A percentile compares a stretch with the other conserved stretches of the same genome.
Evolutionary conservation across 768 basidiomycete species (phyloP).

Genomic region (Nidula microcarpa): DNA sequence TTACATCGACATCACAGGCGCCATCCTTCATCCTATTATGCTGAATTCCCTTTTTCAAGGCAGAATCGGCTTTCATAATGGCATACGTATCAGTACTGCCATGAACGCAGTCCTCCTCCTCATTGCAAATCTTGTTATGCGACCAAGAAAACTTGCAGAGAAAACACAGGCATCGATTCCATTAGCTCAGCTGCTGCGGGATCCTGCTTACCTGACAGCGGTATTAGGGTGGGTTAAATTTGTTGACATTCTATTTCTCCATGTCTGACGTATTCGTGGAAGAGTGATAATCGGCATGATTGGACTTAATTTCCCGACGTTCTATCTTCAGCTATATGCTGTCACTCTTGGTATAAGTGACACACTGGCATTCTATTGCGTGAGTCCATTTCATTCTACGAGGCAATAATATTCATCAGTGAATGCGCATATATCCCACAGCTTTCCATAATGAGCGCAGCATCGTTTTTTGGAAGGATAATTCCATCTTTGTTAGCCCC

Average conservation of each 20-base stretch:
- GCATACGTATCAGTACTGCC: constrained; percentile 28
- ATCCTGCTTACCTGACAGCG: background rate
- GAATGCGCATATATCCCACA: background rate
- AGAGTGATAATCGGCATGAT: constrained; percentile 2
- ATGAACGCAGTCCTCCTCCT: constrained; percentile 24
- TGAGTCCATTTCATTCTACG: background rate
- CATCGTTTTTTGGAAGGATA: background rate
- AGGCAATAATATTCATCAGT: background rate
- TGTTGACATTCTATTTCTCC: background rate
- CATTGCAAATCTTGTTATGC: constrained; percentile 23
- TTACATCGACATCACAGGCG: constrained; percentile 24
- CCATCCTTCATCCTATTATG: constrained; percentile 42
- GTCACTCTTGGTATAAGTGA: constrained; percentile 17
- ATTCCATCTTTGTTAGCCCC: background rate
- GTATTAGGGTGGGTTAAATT: background rate
- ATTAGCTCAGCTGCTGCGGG: background rate
- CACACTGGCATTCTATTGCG: constrained; percentile 21
- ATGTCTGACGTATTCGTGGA: no score
- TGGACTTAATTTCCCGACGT: constrained; percentile 8
- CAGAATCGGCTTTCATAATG: constrained; percentile 26
- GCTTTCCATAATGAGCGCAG: constrained; percentile 1
- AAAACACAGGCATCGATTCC: background rate
- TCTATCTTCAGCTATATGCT: constrained; percentile 33
- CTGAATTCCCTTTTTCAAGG: constrained; percentile 32
- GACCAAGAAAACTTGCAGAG: constrained; percentile 23